These are phyloP conservation scores for Schizopora paradoxa DNA, from an alignment of 1,284 basidiomycete genomes.

Conservation along the genomic window DNA sequence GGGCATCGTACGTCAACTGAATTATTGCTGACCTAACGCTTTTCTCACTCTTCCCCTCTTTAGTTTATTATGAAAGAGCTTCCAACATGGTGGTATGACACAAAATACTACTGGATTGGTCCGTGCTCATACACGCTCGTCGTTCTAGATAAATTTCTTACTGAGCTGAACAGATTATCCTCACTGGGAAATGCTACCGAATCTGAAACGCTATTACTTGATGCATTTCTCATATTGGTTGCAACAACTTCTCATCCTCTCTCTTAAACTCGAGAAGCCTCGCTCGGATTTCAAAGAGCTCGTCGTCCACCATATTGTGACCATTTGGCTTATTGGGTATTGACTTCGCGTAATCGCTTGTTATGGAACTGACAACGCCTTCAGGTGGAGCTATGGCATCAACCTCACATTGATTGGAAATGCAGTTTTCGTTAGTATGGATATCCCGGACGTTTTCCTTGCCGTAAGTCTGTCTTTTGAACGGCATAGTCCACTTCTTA, in stretches of 20 bases:
- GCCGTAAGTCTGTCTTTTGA: conserved; percentile 54
- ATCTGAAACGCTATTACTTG: conserved; percentile 90
- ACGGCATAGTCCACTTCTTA: neutral
- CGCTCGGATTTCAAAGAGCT: conserved; percentile 90
- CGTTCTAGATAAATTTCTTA: conserved; percentile 4
- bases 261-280: conserved; percentile 86
- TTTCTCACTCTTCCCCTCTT: conserved; percentile 1
- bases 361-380: conserved; percentile 7
- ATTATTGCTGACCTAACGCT: conserved; percentile 7
- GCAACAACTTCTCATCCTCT: conserved; percentile 87
- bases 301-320: conserved; percentile 86
- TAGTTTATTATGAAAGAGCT: conserved; percentile 83
- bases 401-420: conserved; percentile 89
- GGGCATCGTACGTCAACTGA: conserved; percentile 63
- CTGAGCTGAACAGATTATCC: conserved; percentile 60
- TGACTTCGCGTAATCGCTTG: conserved; percentile 17
- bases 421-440: conserved; percentile 95
- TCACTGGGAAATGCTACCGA: conserved; percentile 81
- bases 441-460: conserved; percentile 87
- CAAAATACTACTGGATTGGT: conserved; percentile 81
- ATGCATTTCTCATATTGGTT: conserved; percentile 90
- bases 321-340: conserved; percentile 90
- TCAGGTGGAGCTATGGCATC: conserved; percentile 82
- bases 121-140: conserved; percentile 14
- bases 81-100: conserved; percentile 88